Conservation (phyloP, 1,139 yeast genomes). For the Eremothecium cymbalariae region DNA sequence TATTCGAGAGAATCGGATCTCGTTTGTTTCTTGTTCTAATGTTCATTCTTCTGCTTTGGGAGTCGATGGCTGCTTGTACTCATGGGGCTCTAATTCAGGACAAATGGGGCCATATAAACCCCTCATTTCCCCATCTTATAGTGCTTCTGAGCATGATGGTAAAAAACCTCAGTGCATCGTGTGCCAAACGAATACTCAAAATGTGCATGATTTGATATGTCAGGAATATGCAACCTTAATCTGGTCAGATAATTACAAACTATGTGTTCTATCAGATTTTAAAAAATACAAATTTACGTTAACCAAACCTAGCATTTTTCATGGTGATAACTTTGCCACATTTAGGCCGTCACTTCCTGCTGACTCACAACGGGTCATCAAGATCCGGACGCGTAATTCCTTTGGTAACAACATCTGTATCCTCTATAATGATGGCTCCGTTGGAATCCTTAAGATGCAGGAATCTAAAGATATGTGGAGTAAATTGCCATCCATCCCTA, state of each 20-base stretch:
- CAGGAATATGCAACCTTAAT: constrained; percentile 69
- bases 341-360: constrained; percentile 18
- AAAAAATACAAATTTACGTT: constrained; percentile 46
- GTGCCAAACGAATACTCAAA: constrained; percentile 10
- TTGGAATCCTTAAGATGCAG: constrained; percentile 22
- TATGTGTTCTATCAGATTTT: constrained; percentile 54
- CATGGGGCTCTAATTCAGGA: constrained; percentile 84
- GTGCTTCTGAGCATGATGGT: background rate
- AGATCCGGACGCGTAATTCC: constrained; percentile 26
- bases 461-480: constrained; percentile 14
- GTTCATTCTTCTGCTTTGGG: constrained; percentile 60
- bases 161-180: background rate
- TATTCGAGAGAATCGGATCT: constrained; percentile 1
- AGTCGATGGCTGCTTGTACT: constrained; percentile 43
- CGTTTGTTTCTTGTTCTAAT: constrained; percentile 62
- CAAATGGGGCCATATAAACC: constrained; percentile 53
- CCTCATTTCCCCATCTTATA: background rate
- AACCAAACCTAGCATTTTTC: constrained; percentile 30
- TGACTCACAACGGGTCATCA: constrained; percentile 14
- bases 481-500: constrained; percentile 23
- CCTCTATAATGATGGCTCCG: constrained; percentile 26
- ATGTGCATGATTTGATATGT: constrained; percentile 51
- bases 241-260: constrained; percentile 49
- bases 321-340: constrained; percentile 18
- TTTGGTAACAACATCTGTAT: constrained; percentile 28